phyloP scores from a whole-genome alignment of 495 filamentous ascomycete species.

The Aspergillus nanangensis region DNA sequence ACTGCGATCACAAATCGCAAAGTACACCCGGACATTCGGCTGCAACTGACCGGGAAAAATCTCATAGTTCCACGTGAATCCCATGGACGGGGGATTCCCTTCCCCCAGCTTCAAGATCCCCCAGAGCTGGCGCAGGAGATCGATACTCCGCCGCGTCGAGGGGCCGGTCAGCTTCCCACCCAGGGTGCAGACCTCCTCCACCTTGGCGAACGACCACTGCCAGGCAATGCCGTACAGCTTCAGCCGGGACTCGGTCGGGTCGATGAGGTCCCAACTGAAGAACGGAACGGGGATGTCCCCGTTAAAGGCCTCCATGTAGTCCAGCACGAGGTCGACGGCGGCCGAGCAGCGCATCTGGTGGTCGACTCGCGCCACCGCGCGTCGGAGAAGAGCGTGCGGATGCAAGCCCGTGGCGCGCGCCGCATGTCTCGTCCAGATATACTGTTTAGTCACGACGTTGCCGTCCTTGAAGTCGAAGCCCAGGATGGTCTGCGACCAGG shows the following conservation, averaged over 20 bases:
- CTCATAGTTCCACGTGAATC: too few relatives aligned
- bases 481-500: constrained; percentile 10
- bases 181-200: constrained; percentile 16
- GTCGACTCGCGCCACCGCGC: neutral
- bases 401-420: neutral
- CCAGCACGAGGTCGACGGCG: constrained; percentile 4
- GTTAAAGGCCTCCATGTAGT: constrained; percentile 4
- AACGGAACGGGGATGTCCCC: constrained; percentile 9
- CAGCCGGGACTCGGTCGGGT: constrained; percentile 2
- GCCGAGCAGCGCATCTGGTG: constrained; percentile 1
- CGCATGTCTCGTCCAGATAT: constrained; percentile 7
- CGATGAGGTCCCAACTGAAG: constrained; percentile 12
- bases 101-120: constrained; percentile 1
- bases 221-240: constrained; percentile 14
- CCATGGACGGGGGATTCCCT: constrained; percentile 5
- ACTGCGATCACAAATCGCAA: too few relatives aligned
- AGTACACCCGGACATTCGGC: too few relatives aligned
- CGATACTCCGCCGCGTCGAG: neutral
- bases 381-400: neutral
- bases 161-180: constrained; percentile 3
- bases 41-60: too few relatives aligned
- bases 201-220: constrained; percentile 7
- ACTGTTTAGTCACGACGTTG: constrained; percentile 12
- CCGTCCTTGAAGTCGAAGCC: constrained; percentile 14
- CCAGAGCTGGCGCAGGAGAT: constrained; percentile 8